These are phyloP conservation scores for Prunus kanzakura DNA, from an alignment of 306 rosid species.

Conservation along the genomic window DNA sequence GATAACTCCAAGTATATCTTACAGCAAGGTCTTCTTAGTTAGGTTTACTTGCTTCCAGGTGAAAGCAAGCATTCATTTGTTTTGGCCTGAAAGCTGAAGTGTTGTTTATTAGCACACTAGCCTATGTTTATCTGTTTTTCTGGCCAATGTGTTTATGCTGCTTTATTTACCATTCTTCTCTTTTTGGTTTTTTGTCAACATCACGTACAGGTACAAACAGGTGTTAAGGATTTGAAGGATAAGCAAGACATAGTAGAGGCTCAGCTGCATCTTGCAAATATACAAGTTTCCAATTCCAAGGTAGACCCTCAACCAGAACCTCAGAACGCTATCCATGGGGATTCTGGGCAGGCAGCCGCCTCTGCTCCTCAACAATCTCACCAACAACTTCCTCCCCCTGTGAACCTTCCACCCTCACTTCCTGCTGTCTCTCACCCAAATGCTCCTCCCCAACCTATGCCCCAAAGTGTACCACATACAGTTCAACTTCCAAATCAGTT, in stretches of 20 bases:
- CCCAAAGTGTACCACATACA: slow-evolving; percentile 47
- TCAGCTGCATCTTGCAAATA: slow-evolving; percentile 60
- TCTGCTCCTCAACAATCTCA: slow-evolving; percentile 67
- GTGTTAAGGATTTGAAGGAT: slow-evolving; percentile 67
- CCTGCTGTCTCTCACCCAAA: slow-evolving; percentile 54
- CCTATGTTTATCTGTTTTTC: not conserved
- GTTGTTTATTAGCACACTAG: not conserved
- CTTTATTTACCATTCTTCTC: slow-evolving; percentile 5
- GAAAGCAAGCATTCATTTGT: not conserved
- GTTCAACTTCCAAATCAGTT: slow-evolving; percentile 58
- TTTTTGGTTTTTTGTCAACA: slow-evolving; percentile 16
- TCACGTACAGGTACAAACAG: slow-evolving; percentile 69
- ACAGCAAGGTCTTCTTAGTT: not conserved
- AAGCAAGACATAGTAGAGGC: slow-evolving; percentile 62
- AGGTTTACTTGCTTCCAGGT: not conserved
- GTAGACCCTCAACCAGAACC: slow-evolving; percentile 43
- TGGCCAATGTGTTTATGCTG: slow-evolving; percentile 4
- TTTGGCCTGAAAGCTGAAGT: no score
- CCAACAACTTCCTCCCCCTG: slow-evolving; percentile 45
- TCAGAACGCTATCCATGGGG: slow-evolving; percentile 27
- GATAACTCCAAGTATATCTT: not conserved
- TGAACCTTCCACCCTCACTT: slow-evolving; percentile 45
- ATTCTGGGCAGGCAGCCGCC: slow-evolving; percentile 44
- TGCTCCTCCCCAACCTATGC: slow-evolving; percentile 56
- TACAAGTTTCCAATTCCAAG: slow-evolving; percentile 42